Percentiles rank a stretch among this genome's conserved stretches.
Conservation (phyloP, 306 rosid genomes). For the Echinosophora koreensis region DNA sequence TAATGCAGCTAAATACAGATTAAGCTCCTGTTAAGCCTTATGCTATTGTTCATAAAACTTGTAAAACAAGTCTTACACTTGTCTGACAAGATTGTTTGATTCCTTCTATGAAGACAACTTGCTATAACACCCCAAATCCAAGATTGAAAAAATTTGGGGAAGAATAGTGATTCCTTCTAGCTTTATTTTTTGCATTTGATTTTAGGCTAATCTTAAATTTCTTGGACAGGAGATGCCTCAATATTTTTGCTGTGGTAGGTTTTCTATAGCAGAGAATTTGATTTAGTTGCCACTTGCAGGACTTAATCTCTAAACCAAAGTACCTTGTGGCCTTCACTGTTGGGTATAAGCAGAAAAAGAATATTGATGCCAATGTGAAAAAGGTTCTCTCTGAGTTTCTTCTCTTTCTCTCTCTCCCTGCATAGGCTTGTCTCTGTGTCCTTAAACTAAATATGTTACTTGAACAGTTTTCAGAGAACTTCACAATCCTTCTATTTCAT, state of each 20-base stretch:
- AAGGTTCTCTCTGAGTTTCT: conserved; percentile 49
- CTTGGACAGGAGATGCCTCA: conserved; percentile 26
- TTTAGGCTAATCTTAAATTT: conserved; percentile 18
- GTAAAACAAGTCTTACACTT: not conserved
- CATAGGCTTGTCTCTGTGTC: too few species aligned
- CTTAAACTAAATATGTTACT: too few species aligned
- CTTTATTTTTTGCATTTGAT: conserved; percentile 41
- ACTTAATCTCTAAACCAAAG: conserved; percentile 62
- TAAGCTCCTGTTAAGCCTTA: not conserved
- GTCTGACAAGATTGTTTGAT: conserved; percentile 27
- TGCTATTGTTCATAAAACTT: conserved; percentile 9
- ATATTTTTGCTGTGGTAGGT: conserved; percentile 12
- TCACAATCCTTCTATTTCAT: conserved; percentile 89
- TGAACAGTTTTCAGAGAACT: conserved; percentile 80
- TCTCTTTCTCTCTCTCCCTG: too few species aligned
- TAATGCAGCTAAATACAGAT: conserved; percentile 17
- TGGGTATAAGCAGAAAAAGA: conserved; percentile 71
- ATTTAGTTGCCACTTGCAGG: conserved; percentile 72
- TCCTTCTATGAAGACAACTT: conserved; percentile 15
- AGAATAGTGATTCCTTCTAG: conserved; percentile 22
- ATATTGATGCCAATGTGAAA: conserved; percentile 79
- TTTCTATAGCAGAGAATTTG: conserved; percentile 44
- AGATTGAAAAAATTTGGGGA: conserved; percentile 4
- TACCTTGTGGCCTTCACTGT: conserved; percentile 89
- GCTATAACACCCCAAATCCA: conserved; percentile 1